These are phyloP conservation scores for Eucalyptus brandiana DNA, from an alignment of 345 rosid species.

Conservation along the genomic window DNA sequence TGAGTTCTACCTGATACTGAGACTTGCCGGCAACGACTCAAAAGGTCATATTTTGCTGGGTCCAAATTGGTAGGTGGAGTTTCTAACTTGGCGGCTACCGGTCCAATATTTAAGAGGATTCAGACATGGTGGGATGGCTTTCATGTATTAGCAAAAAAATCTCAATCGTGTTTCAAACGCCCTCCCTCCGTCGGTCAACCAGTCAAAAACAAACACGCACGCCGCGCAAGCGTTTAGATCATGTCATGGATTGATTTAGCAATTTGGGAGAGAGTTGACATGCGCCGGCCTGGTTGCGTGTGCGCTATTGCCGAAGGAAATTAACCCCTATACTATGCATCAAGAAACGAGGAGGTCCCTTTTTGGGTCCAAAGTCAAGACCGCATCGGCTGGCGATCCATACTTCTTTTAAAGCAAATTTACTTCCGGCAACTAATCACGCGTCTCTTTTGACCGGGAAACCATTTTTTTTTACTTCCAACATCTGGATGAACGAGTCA, in stretches of 20 bases:
- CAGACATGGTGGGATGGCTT: neutral
- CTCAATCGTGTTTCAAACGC: neutral
- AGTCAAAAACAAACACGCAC: neutral
- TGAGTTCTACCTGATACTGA: neutral
- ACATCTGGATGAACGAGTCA: neutral
- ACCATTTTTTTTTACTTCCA: neutral
- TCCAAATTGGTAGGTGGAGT: neutral
- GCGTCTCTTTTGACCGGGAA: neutral
- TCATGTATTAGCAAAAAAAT: neutral
- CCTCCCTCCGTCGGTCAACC: neutral
- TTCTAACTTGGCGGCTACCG: neutral
- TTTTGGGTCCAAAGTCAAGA: neutral
- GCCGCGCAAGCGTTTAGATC: neutral
- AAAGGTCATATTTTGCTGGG: neutral
- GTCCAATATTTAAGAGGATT: neutral
- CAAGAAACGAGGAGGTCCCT: neutral
- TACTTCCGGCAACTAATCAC: neutral
- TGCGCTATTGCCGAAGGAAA: neutral
- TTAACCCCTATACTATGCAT: neutral
- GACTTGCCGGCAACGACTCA: neutral
- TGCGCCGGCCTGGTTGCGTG: neutral
- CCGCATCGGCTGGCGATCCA: neutral
- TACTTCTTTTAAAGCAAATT: neutral
- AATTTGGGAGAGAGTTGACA: neutral
- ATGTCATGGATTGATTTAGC: neutral